Percentiles rank a stretch among this genome's conserved stretches.
These are phyloP conservation scores for Artemisia argyi DNA, from an alignment of 129 eudicot genomes.

Conservation along the genomic window DNA sequence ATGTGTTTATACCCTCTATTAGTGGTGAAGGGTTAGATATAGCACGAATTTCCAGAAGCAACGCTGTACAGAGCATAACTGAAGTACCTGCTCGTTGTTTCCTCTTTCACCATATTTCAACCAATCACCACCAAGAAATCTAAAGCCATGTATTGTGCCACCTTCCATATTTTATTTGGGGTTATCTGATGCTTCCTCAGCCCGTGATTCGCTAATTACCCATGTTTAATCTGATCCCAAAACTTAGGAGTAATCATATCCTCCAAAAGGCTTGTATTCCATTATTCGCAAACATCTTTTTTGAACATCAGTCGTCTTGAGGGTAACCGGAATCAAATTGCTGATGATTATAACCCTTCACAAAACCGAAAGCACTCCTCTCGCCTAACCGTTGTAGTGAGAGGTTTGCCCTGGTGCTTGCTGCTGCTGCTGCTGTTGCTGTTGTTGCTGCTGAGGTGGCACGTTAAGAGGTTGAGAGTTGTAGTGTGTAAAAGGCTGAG, in stretches of 20 bases:
- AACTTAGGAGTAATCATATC: constrained; percentile 14
- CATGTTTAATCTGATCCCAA: constrained; percentile 21
- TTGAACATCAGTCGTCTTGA: constrained; percentile 6
- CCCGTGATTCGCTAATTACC: constrained; percentile 18
- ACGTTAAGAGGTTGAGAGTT: constrained; percentile 60
- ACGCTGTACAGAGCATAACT: constrained; percentile 14
- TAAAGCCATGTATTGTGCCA: constrained; percentile 11
- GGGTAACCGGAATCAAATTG: constrained; percentile 37
- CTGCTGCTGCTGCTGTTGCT: constrained; percentile 55
- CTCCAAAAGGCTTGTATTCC: constrained; percentile 4
- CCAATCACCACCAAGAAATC: background rate
- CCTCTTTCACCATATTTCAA: constrained; percentile 17
- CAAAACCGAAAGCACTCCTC: constrained; percentile 5
- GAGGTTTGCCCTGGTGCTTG: constrained; percentile 7
- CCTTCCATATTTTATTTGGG: constrained; percentile 19
- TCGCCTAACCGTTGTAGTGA: constrained; percentile 56
- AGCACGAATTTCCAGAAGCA: background rate
- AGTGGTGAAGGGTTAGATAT: constrained; percentile 1
- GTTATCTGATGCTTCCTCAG: constrained; percentile 16
- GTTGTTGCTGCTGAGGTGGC: constrained; percentile 49
- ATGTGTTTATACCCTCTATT: background rate
- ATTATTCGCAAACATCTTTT: constrained; percentile 5
- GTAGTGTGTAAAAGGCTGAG: constrained; percentile 85
- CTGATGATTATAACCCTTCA: constrained; percentile 47
- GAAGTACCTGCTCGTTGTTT: background rate